Percentiles rank a stretch among this genome's conserved stretches.
phyloP scores from a whole-genome alignment of 169 alveolate species.

The Plasmodium sp. region DNA sequence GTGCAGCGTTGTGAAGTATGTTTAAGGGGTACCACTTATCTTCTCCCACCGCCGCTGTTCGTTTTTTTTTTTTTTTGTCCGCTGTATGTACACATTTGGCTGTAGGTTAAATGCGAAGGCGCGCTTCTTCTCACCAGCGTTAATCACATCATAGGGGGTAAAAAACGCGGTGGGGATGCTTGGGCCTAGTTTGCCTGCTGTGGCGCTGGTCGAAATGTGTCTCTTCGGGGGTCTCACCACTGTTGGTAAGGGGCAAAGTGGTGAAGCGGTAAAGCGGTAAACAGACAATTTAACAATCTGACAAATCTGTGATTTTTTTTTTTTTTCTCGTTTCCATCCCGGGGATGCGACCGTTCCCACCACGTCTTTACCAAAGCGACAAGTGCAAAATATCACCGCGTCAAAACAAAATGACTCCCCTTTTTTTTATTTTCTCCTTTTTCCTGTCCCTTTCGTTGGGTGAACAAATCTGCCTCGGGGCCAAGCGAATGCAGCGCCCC shows the following conservation, averaged over 20 bases:
- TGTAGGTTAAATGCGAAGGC: not conserved
- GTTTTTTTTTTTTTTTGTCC: not conserved
- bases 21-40: not conserved
- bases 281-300: not conserved
- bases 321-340: not conserved
- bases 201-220: not conserved
- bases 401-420: not conserved
- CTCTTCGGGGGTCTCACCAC: not conserved
- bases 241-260: not conserved
- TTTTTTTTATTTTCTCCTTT: not conserved
- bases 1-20: not conserved
- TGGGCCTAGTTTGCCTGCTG: not conserved
- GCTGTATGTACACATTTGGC: slow-evolving; percentile 8
- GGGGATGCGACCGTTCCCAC: not conserved
- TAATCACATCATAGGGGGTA: not conserved
- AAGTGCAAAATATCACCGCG: not conserved
- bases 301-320: not conserved
- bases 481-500: slow-evolving; percentile 40
- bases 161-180: not conserved
- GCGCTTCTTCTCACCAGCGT: not conserved
- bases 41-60: not conserved
- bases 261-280: not conserved
- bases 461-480: not conserved
- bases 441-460: slow-evolving; percentile 7
- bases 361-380: not conserved